These are phyloP conservation scores for Crinitomyces ghanaensis DNA, from an alignment of 805 yeast genomes.

Conservation along the genomic window DNA sequence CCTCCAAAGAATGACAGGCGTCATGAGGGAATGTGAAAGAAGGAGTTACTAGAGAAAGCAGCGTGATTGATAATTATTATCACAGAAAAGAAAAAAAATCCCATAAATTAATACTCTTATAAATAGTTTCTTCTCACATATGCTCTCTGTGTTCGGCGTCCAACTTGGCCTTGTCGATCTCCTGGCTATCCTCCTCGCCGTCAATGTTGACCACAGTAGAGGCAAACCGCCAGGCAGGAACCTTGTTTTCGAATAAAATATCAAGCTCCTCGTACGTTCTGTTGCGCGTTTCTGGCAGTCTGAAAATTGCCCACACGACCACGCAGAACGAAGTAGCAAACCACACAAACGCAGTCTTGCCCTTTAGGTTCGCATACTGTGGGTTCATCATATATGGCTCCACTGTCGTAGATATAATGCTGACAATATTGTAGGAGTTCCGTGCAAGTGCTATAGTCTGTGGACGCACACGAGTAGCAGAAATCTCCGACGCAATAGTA, in stretches of 20 bases:
- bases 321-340: constrained; percentile 28
- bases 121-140: too few species aligned
- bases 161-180: too few species aligned
- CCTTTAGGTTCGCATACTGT: constrained; percentile 34
- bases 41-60: too few species aligned
- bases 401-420: constrained; percentile 15
- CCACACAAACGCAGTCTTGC: constrained; percentile 40
- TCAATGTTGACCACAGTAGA: constrained; percentile 1
- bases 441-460: constrained; percentile 20
- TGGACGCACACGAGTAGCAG: constrained; percentile 32
- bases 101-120: too few species aligned
- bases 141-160: too few species aligned
- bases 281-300: constrained; percentile 48
- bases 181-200: too few species aligned
- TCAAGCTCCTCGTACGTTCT: constrained; percentile 54
- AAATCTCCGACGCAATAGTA: constrained; percentile 32
- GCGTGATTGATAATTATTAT: too few species aligned
- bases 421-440: constrained; percentile 1
- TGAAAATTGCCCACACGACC: constrained; percentile 36
- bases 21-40: too few species aligned
- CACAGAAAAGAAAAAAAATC: too few species aligned
- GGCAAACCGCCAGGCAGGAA: constrained; percentile 6
- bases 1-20: too few species aligned
- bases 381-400: constrained; percentile 42
- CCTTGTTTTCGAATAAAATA: constrained; percentile 31